Base-by-base conservation (phyloP, 2,329 filamentous ascomycete species). In the Annulohypoxylon truncatum region DNA sequence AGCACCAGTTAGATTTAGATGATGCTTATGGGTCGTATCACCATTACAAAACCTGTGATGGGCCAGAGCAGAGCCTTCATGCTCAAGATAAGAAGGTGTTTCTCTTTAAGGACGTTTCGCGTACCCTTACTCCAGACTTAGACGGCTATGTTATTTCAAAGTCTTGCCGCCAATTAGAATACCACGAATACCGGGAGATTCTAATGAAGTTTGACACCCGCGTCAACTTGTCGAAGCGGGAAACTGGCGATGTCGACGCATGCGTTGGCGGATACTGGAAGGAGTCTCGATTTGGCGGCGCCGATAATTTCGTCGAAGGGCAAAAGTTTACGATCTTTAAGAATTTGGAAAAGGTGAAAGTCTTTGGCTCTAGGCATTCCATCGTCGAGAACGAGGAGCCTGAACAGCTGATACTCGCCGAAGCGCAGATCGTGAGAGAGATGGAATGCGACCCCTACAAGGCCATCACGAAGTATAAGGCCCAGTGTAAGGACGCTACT, bases 121-220 rank as follows among this genome's bases (percentile, higher is more conserved):
- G 56, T 10, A 69, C 70, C 1, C 66, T 68, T 2, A n/a, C 28
- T 4, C 56, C 72, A 2, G 40, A 70, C 4, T 28, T 72, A 4
- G 78, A 79, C 59, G 52, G 62, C 4, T 78, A 74, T 22, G 71
- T 78, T 15, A 70, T 79, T 20, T 72, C 78, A 1, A 40, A 66
- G 12, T 70, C 74, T 2, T 67, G 70, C 10, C 71, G 73, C 12
- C 66, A 71, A n/a, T 44, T 79, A 2, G 76, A 78, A 22, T 13
- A 47, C 2, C 72, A 77, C 22, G 79, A 80, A 54, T 73, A 77
- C 55, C 72, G 77, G 8, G 77, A 79, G 48, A 60, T 72, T 3
- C n/a, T 74, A 10, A 12, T 75, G 35, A 66, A 42, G 48, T 74
- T 74, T 20, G 9, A 33, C 0, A 63, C 63, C 3, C 13, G 31